Conservation (phyloP, 768 basidiomycete species). For the Pleurotus salmoneostramineus region DNA sequence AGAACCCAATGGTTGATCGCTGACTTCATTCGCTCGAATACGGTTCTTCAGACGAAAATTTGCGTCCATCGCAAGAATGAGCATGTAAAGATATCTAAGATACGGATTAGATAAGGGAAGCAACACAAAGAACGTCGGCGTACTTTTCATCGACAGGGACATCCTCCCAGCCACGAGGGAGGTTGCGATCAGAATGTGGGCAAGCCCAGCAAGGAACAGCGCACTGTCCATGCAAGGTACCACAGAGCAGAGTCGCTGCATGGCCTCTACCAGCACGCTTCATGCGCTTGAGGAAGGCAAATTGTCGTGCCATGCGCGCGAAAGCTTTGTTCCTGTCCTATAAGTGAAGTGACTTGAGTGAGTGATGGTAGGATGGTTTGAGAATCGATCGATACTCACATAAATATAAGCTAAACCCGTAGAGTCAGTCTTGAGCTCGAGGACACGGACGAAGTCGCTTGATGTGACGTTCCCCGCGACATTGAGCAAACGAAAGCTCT, state of each 20-base stretch:
- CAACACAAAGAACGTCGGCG: background rate
- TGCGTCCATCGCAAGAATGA: constrained; percentile 17
- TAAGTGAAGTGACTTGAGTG: background rate
- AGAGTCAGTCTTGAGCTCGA: constrained; percentile 5
- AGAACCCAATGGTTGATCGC: constrained; percentile 18
- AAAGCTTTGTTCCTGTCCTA: constrained; percentile 10
- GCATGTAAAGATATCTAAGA: constrained; percentile 10
- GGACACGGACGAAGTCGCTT: constrained; percentile 10
- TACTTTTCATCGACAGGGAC: background rate
- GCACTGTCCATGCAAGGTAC: constrained; percentile 4
- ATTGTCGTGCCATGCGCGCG: constrained; percentile 8
- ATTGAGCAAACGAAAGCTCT: constrained; percentile 11
- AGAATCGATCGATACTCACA: background rate
- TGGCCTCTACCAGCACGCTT: constrained; percentile 12
- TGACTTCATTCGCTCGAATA: constrained; percentile 15
- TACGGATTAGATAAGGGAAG: background rate
- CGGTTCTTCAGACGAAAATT: constrained; percentile 18
- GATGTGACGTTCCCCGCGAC: constrained; percentile 13
- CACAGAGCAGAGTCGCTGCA: background rate
- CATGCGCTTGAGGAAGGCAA: constrained; percentile 3
- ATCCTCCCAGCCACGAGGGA: constrained; percentile 11
- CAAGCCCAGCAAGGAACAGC: constrained; percentile 16
- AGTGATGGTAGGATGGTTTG: background rate
- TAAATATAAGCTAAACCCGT: background rate
- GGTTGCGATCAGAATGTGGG: constrained; percentile 11